phyloP scores from a whole-genome alignment of 257 asterid genomes.

The Solanum medicagineum region DNA sequence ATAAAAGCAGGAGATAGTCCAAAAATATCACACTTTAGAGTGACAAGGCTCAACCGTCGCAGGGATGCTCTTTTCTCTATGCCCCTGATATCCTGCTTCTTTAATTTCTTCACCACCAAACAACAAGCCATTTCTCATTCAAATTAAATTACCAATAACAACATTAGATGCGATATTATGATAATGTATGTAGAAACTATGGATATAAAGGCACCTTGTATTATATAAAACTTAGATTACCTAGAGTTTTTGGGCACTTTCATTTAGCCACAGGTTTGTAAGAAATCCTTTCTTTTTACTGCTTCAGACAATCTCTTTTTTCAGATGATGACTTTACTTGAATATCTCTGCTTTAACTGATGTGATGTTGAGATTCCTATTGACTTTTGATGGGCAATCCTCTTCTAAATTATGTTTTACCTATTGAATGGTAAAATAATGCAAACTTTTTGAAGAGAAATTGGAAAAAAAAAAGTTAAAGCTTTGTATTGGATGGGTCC shows the following conservation, averaged over 20 bases:
- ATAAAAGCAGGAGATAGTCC: background rate
- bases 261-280: slow-evolving; percentile 6
- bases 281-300: background rate
- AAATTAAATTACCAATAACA: slow-evolving; percentile 15
- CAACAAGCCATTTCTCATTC: slow-evolving; percentile 18
- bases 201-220: background rate
- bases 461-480: no score
- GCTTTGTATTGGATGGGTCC: no score
- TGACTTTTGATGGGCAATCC: slow-evolving; percentile 1
- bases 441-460: background rate
- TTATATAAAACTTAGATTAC: background rate
- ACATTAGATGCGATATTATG: background rate
- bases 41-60: slow-evolving; percentile 13
- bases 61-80: slow-evolving; percentile 3
- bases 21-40: slow-evolving; percentile 11
- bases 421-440: background rate
- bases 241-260: background rate
- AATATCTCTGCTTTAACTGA: background rate
- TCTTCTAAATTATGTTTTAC: background rate
- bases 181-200: background rate
- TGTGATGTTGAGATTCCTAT: background rate
- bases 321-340: no score
- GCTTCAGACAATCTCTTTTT: background rate
- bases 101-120: slow-evolving; percentile 41
- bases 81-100: slow-evolving; percentile 10